Evolutionary conservation across 768 basidiomycete species (phyloP), one percentile per base, ranked within the genome.

Genomic region (Russula olivacea): DNA sequence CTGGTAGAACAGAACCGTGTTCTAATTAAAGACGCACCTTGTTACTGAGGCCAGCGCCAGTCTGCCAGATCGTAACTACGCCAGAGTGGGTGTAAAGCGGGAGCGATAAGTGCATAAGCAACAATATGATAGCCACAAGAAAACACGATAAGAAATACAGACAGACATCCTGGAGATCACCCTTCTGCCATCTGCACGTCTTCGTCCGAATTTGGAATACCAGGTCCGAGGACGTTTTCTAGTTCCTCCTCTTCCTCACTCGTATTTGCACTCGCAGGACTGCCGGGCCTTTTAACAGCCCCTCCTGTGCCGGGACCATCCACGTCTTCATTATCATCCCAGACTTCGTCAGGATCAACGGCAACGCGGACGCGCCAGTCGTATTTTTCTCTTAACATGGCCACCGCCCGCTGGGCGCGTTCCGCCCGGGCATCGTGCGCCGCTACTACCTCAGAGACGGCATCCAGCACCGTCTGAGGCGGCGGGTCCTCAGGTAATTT

Each of bases 321-420:
- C 85, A 86, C 88, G 21, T 83, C 84, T 41, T 88, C 74, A 65
- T 90, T 89, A 67, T 90, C 88, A 19, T 23, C 59, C 63, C 63
- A 64, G 3, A 87, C 88, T 72, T 91, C 89, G 66, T 88, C 89
- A 15, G 84, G 82, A 69, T 87, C 85, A 14, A 91, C 89, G 64
- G 83, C 84, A 23, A 92, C 87, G n/a, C 91, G 79, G 67, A 84
- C 82, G 71, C 85, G 86, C 87, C 89, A 91, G 52, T 92, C 89
- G 71, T 86, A 92, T 72, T 83, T 87, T 60, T 93, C 91, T 61
- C 81, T 76, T 9, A 93, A 75, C 81, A 93, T 86, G 43, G 78
- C 79, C 11, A 93, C 90, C 0, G 91, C 91, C 48, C 86, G 78
- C n/a, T 87, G 80, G 0, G 90, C 91, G 12, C 91, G 79, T 63